Evolutionary conservation across 139 green algal species (phyloP), one percentile per base, ranked within the genome.

Genomic region (Nannochloris sp.): DNA sequence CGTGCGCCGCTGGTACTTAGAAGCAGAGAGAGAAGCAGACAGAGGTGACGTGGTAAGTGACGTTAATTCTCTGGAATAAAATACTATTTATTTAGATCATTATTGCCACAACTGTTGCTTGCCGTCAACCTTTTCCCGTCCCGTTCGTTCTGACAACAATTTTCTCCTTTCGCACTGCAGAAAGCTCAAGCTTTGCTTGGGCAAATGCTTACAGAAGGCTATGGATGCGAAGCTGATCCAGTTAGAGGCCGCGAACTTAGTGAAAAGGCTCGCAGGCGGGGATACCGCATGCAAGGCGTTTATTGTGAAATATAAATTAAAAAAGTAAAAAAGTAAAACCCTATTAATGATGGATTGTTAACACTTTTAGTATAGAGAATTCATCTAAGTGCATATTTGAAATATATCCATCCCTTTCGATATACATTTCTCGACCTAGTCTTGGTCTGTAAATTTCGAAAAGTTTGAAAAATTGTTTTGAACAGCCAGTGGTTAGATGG

Each of bases 151-250:
- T n/a, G n/a, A n/a, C n/a, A 25, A 38, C 10, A 48, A 65, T 53
- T 53, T 19, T 42, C 35, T 7, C 6, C 24, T 53, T 53, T 3
- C 29, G 10, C 7, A 37, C 14, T 81, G 55, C 84, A 91, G 76
- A 87, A 92, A 62, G 73, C 85, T 42, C 75, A 83, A 54, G 85
- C 85, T 6, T 66, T 92, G 35, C 67, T 92, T 27, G 84, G 84
- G 0, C 80, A 90, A 33, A 92, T 92, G 85, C 75, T 89, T 54
- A 61, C 77, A 30, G 84, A 92, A 64, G 85, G 85, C 6, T 92
- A 92, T 32, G 85, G 85, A 19, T 90, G 84, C 65, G 56, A 82
- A 14, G 60, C 73, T 14, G 74, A 90, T 64, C 27, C 67, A 0
- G 56, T 57, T 4, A 72, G 63, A 4, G 82, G 72, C 4, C 78